Evolutionary conservation across 352 stramenopile genomes (phyloP).

Genomic region (Halophytophthora polymorphica): DNA sequence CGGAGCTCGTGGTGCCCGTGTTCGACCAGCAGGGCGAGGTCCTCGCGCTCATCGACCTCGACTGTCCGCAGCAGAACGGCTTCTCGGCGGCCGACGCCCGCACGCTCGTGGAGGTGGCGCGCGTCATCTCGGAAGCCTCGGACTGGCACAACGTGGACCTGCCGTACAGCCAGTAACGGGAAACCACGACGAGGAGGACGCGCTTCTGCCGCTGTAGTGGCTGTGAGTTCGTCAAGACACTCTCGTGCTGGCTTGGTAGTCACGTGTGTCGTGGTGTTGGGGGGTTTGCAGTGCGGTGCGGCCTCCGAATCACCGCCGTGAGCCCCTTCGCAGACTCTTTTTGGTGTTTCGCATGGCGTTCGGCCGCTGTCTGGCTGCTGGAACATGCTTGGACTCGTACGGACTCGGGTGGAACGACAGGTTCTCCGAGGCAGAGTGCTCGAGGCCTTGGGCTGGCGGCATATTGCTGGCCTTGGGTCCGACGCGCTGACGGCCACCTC

Average conservation of each 20-base stretch:
- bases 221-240: too few relatives aligned
- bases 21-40: conserved; percentile 60
- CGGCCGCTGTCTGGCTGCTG: conserved; percentile 4
- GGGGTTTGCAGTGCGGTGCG: too few relatives aligned
- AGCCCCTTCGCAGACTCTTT: background rate
- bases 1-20: conserved; percentile 78
- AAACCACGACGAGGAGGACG: too few relatives aligned
- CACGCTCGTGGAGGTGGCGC: conserved; percentile 56
- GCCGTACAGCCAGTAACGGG: conserved; percentile 36
- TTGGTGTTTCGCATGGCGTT: conserved; percentile 3
- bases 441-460: conserved; percentile 3
- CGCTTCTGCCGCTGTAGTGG: too few relatives aligned
- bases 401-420: conserved; percentile 5
- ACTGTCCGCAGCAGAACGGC: conserved; percentile 65
- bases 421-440: conserved; percentile 17
- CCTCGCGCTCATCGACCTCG: conserved; percentile 74
- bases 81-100: conserved; percentile 74
- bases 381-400: conserved; percentile 10
- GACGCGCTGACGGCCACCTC: background rate
- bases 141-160: conserved; percentile 67
- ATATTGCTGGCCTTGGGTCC: conserved; percentile 5
- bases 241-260: too few relatives aligned
- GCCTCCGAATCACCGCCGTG: conserved; percentile 1
- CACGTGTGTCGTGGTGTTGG: too few relatives aligned
- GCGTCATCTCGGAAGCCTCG: conserved; percentile 49